A percentile compares a stretch with the other conserved stretches of the same genome.
These are phyloP conservation scores for Choanephora cucurbitarum DNA, from an alignment of 371 early-diverging fungal genomes.

Conservation along the genomic window DNA sequence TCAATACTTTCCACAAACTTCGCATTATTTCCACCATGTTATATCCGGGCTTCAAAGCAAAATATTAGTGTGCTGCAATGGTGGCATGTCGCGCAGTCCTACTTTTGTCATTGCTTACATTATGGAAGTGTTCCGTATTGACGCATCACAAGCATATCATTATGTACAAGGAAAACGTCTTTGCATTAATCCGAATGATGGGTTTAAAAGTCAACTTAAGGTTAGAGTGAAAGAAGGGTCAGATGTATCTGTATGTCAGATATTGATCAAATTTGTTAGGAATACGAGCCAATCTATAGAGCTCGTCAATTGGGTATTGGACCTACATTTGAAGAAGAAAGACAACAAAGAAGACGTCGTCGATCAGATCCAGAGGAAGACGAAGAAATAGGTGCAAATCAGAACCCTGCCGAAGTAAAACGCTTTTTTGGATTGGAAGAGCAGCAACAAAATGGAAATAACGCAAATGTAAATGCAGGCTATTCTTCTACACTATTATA, in stretches of 20 bases:
- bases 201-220: slow-evolving; percentile 78
- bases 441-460: slow-evolving; percentile 11
- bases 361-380: slow-evolving; percentile 59
- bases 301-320: slow-evolving; percentile 46
- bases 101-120: slow-evolving; percentile 88
- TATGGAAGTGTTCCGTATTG: slow-evolving; percentile 72
- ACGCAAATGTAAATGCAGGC: slow-evolving; percentile 20
- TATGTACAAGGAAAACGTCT: slow-evolving; percentile 83
- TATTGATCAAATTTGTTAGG: slow-evolving; percentile 49
- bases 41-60: slow-evolving; percentile 50
- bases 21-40: slow-evolving; percentile 58
- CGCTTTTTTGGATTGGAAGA: slow-evolving; percentile 16
- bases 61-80: slow-evolving; percentile 84
- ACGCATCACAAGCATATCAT: slow-evolving; percentile 72
- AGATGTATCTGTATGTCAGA: too few species aligned
- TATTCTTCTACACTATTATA: slow-evolving; percentile 21
- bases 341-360: slow-evolving; percentile 52
- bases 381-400: slow-evolving; percentile 9
- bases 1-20: slow-evolving; percentile 68
- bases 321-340: slow-evolving; percentile 28
- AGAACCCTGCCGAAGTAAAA: slow-evolving; percentile 12
- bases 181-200: slow-evolving; percentile 85
- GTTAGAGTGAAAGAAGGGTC: too few species aligned
- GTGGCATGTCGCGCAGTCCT: slow-evolving; percentile 84
- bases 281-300: slow-evolving; percentile 78